Percentiles rank a stretch among this genome's conserved stretches.
phyloP scores from a whole-genome alignment of 805 yeast genomes.

The Metschnikowia matae region DNA sequence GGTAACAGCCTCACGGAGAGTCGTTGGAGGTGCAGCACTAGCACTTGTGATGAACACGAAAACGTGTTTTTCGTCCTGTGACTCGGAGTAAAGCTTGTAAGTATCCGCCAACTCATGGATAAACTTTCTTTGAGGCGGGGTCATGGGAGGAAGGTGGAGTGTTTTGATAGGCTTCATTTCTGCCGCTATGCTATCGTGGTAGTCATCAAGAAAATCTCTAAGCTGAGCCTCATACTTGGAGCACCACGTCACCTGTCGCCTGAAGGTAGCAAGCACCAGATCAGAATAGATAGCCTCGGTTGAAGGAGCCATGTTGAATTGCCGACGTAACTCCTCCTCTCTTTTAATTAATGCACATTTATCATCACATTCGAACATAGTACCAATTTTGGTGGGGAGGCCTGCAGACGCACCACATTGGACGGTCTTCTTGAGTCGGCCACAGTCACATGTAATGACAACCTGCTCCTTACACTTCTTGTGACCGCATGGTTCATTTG shows the following conservation, averaged over 20 bases:
- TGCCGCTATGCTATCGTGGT: conserved; percentile 19
- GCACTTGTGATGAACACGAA: conserved; percentile 44
- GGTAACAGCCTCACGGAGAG: conserved; percentile 43
- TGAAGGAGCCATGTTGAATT: conserved; percentile 40
- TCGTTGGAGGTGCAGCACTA: conserved; percentile 39
- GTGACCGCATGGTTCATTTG: conserved; percentile 43
- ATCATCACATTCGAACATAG: conserved; percentile 59
- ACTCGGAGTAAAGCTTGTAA: conserved; percentile 58
- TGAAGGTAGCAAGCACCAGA: conserved; percentile 43
- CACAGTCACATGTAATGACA: conserved; percentile 59
- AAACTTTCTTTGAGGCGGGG: conserved; percentile 60
- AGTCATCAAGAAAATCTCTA: conserved; percentile 43
- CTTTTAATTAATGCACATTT: conserved; percentile 61
- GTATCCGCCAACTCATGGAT: conserved; percentile 63
- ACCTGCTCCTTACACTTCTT: conserved; percentile 51
- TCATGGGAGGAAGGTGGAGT: conserved; percentile 73
- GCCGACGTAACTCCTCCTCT: conserved; percentile 57
- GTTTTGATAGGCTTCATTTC: conserved; percentile 28
- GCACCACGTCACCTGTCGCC: conserved; percentile 67
- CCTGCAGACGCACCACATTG: conserved; percentile 54
- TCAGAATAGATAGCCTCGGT: conserved; percentile 36
- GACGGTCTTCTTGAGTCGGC: conserved; percentile 43
- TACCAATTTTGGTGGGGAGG: conserved; percentile 30
- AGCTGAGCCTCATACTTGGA: conserved; percentile 53
- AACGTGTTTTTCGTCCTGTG: conserved; percentile 82